A percentile compares a stretch with the other conserved stretches of the same genome.
These are phyloP conservation scores for Ulota crispa DNA, from an alignment of 225 moss, liverwort and hornwort genomes.

Conservation along the genomic window DNA sequence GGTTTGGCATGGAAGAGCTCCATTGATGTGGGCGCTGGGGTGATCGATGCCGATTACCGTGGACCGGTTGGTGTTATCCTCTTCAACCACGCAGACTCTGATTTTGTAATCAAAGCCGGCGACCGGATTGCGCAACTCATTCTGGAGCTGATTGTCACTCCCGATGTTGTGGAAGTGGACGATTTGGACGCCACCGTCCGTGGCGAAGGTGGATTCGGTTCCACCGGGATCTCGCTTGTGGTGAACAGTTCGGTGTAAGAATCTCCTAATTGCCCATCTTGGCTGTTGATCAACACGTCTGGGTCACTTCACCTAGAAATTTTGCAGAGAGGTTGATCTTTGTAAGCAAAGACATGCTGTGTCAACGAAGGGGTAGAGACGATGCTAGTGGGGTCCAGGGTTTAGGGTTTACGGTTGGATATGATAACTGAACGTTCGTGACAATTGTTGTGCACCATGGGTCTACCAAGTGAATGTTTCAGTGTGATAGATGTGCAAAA, in stretches of 20 bases:
- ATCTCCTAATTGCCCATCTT: neutral
- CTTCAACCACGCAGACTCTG: constrained; percentile 81
- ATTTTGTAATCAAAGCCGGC: constrained; percentile 69
- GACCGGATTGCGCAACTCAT: constrained; percentile 89
- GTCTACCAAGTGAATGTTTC: neutral
- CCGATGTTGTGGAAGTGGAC: constrained; percentile 74
- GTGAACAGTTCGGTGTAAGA: constrained; percentile 24
- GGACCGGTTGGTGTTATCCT: constrained; percentile 84
- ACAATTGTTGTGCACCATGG: neutral
- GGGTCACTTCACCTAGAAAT: constrained; percentile 12
- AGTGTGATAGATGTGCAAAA: neutral
- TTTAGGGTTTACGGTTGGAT: neutral
- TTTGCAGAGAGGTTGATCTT: constrained; percentile 29
- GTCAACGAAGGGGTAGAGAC: neutral
- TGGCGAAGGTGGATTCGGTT: constrained; percentile 92
- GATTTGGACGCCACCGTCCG: constrained; percentile 69
- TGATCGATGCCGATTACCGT: constrained; percentile 92
- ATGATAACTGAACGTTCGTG: neutral
- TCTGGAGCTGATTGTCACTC: constrained; percentile 76
- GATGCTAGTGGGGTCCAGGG: neutral
- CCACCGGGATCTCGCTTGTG: constrained; percentile 63
- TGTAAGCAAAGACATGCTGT: neutral
- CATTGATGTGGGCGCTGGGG: constrained; percentile 87
- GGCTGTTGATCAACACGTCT: constrained; percentile 1
- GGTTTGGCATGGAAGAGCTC: constrained; percentile 91